These are phyloP conservation scores for Striga hermonthica DNA, from an alignment of 305 asterid genomes.

Conservation along the genomic window DNA sequence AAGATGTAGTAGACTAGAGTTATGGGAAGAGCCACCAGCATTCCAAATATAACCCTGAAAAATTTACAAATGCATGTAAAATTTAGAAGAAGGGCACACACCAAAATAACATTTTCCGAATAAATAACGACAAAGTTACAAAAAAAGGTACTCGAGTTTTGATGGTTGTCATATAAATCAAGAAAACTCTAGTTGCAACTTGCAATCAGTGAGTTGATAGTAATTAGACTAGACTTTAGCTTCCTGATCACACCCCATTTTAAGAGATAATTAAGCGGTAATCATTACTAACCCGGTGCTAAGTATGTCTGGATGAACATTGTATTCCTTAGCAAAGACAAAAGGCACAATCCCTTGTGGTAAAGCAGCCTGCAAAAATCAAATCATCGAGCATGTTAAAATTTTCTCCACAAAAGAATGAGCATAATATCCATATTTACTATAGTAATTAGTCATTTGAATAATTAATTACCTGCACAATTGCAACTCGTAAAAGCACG, in stretches of 20 bases:
- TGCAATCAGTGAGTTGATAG: too few species aligned
- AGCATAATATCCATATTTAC: too few species aligned
- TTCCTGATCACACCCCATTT: too few species aligned
- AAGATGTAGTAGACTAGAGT: slow-evolving; percentile 84
- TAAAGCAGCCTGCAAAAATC: slow-evolving; percentile 66
- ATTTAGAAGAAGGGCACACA: too few species aligned
- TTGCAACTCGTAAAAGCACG: slow-evolving; percentile 61
- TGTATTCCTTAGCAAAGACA: slow-evolving; percentile 88
- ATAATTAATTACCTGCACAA: slow-evolving; percentile 63
- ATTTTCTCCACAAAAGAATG: too few species aligned
- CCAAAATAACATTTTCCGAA: background rate
- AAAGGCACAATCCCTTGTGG: slow-evolving; percentile 96
- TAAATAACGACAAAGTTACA: background rate
- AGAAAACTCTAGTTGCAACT: too few species aligned
- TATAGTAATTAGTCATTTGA: too few species aligned
- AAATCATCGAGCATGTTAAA: background rate
- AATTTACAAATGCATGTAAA: background rate
- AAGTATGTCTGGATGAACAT: slow-evolving; percentile 84
- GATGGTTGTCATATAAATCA: too few species aligned
- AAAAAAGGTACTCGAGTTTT: background rate
- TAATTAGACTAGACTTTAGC: too few species aligned
- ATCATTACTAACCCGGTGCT: slow-evolving; percentile 65
- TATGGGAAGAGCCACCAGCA: slow-evolving; percentile 85
- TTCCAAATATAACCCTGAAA: slow-evolving; percentile 92
- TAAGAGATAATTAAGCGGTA: background rate